phyloP scores from a whole-genome alignment of 768 basidiomycete genomes.

The Pleurotus pulmonarius region DNA sequence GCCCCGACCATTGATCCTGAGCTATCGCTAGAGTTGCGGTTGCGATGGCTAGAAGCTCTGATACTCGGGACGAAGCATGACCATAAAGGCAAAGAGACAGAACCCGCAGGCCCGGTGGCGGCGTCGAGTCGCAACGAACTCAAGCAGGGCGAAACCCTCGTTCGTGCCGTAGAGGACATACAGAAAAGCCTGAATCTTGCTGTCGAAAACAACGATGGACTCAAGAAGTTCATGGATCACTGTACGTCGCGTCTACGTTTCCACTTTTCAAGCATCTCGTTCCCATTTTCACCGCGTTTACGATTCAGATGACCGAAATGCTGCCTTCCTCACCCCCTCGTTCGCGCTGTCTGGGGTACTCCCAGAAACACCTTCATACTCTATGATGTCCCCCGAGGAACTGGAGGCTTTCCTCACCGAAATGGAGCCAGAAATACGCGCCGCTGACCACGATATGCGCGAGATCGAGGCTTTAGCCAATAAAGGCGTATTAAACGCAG shows the following conservation, averaged over 20 bases:
- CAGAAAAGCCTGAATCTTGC: constrained; percentile 53
- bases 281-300: background rate
- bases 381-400: constrained; percentile 63
- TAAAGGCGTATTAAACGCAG: constrained; percentile 69
- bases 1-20: constrained; percentile 50
- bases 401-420: constrained; percentile 69
- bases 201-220: constrained; percentile 65
- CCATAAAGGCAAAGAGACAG: constrained; percentile 30
- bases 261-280: background rate
- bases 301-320: constrained; percentile 68
- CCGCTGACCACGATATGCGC: constrained; percentile 76
- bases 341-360: constrained; percentile 71
- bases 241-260: constrained; percentile 41
- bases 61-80: constrained; percentile 57
- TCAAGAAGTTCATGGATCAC: constrained; percentile 70
- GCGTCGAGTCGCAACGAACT: constrained; percentile 22
- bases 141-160: constrained; percentile 52
- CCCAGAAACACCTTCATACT: constrained; percentile 46
- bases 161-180: constrained; percentile 56
- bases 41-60: constrained; percentile 80
- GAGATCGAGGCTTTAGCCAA: constrained; percentile 71
- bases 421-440: constrained; percentile 82
- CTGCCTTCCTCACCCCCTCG: constrained; percentile 67
- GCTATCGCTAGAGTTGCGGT: constrained; percentile 68
- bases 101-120: background rate